These are phyloP conservation scores for Conticribra weissflogii DNA, from an alignment of 108 stramenopile species.

Conservation along the genomic window DNA sequence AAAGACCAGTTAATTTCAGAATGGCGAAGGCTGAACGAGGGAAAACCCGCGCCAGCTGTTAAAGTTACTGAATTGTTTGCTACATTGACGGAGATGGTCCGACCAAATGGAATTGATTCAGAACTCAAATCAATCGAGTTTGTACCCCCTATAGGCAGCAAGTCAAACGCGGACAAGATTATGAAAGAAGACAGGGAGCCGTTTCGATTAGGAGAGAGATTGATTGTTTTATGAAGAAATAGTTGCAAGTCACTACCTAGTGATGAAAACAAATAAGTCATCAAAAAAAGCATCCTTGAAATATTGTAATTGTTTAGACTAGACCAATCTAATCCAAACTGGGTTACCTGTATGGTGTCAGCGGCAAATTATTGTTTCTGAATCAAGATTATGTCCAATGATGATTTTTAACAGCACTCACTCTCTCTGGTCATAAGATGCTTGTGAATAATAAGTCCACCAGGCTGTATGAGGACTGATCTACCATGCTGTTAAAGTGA, in stretches of 20 bases:
- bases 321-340: no score
- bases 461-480: constrained; percentile 9
- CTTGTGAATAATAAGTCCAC: no score
- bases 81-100: constrained; percentile 59
- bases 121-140: constrained; percentile 62
- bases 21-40: constrained; percentile 39
- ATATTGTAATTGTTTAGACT: no score
- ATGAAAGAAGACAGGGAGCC: constrained; percentile 67
- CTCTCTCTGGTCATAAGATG: no score
- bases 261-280: no score
- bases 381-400: no score
- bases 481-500: constrained; percentile 58
- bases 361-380: no score
- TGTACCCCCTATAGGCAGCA: constrained; percentile 68
- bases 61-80: constrained; percentile 78
- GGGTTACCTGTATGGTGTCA: no score
- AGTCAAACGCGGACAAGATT: constrained; percentile 56
- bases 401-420: no score
- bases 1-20: constrained; percentile 66
- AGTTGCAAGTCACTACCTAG: no score
- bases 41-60: constrained; percentile 32
- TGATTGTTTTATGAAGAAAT: constrained; percentile 59
- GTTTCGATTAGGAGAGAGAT: constrained; percentile 67
- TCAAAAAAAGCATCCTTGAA: no score
- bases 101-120: constrained; percentile 56